phyloP scores from a whole-genome alignment of 2,329 filamentous ascomycete genomes.

The Fusarium redolens region DNA sequence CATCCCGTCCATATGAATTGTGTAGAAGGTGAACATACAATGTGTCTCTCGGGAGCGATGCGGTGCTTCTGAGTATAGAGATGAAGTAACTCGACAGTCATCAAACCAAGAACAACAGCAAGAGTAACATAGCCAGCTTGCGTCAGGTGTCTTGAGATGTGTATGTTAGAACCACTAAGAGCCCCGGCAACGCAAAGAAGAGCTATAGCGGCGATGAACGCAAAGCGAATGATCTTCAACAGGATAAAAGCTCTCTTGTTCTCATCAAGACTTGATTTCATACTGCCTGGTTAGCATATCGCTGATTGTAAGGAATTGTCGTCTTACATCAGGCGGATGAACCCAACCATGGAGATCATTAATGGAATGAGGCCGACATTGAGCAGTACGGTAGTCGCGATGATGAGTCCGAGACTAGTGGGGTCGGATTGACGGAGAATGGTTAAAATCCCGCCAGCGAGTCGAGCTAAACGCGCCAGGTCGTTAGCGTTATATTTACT shows the following conservation, averaged over 20 bases:
- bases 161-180: neutral
- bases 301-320: accelerated
- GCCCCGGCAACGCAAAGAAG: neutral
- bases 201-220: neutral
- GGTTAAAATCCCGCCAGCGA: neutral
- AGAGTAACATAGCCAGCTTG: neutral
- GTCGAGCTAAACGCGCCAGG: accelerated
- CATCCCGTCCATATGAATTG: accelerated
- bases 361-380: neutral
- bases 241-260: neutral
- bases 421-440: neutral
- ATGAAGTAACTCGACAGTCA: neutral
- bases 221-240: neutral
- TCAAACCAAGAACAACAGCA: neutral
- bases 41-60: neutral
- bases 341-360: neutral
- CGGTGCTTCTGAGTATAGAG: neutral
- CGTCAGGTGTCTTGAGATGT: neutral
- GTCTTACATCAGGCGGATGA: neutral
- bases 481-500: accelerated
- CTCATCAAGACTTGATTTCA: neutral
- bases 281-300: neutral
- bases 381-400: neutral
- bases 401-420: neutral
- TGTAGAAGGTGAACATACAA: accelerated